phyloP scores from a whole-genome alignment of 202 grass and related monocot species.

The Saccharum hybrid region DNA sequence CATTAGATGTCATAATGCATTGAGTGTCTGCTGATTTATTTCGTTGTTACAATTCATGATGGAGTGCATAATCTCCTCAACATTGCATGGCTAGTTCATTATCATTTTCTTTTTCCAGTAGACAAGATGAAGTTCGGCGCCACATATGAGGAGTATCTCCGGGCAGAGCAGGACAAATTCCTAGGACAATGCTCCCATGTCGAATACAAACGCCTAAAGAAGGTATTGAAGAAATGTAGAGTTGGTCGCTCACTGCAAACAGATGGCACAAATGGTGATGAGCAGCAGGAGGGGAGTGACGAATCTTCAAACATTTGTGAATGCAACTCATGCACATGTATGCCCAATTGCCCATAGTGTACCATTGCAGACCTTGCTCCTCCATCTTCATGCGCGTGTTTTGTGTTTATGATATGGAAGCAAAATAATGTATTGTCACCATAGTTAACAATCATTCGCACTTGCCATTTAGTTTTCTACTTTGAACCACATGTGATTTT shows the following conservation, averaged over 20 bases:
- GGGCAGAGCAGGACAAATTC: conserved; percentile 64
- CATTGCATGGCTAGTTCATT: conserved; percentile 8
- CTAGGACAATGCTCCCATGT: conserved; percentile 69
- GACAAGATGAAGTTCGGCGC: conserved; percentile 73
- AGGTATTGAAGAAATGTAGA: conserved; percentile 72
- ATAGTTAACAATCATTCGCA: neutral
- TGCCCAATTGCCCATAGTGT: conserved; percentile 37
- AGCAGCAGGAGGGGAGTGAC: conserved; percentile 30
- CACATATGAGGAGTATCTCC: conserved; percentile 67
- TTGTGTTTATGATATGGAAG: neutral
- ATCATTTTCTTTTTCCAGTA: conserved; percentile 18
- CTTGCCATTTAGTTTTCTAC: conserved; percentile 2
- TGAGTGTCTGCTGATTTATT: conserved; percentile 16
- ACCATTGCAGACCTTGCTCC: neutral
- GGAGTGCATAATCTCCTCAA: neutral
- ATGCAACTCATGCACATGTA: conserved; percentile 78
- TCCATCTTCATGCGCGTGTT: neutral
- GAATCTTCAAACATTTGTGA: conserved; percentile 45
- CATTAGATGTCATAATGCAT: neutral
- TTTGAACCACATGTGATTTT: neutral
- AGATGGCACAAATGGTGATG: conserved; percentile 30
- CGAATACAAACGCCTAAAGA: conserved; percentile 78
- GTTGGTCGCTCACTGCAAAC: conserved; percentile 54
- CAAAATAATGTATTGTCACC: neutral
- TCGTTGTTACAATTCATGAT: neutral